These are phyloP conservation scores for Prunella vulgaris DNA, from an alignment of 257 asterid genomes.

Conservation along the genomic window DNA sequence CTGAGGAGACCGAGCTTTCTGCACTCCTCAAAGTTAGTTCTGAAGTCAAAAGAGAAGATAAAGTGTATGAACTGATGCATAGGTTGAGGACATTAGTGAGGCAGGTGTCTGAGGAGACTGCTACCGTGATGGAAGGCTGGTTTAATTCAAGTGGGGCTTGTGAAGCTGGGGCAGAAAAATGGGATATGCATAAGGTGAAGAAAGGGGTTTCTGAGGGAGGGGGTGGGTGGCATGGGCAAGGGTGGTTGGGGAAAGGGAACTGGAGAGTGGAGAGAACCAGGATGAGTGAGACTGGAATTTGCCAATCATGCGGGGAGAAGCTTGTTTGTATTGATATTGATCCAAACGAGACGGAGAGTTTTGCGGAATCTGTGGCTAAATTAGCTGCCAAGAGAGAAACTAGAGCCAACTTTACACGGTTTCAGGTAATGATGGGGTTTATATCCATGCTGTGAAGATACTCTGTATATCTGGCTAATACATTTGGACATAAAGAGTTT, in stretches of 20 bases:
- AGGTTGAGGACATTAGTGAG: slow-evolving; percentile 78
- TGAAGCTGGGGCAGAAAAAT: slow-evolving; percentile 58
- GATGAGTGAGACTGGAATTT: slow-evolving; percentile 58
- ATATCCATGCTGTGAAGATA: background rate
- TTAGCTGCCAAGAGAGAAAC: slow-evolving; percentile 68
- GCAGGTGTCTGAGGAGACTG: slow-evolving; percentile 88
- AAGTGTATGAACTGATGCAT: slow-evolving; percentile 86
- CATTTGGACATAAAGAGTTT: background rate
- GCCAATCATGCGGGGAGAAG: slow-evolving; percentile 73
- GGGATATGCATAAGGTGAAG: slow-evolving; percentile 66
- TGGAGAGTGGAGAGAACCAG: slow-evolving; percentile 75
- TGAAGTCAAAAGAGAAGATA: slow-evolving; percentile 44
- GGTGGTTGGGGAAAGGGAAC: slow-evolving; percentile 87
- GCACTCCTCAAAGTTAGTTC: slow-evolving; percentile 73
- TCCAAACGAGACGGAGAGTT: slow-evolving; percentile 80
- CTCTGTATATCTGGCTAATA: background rate
- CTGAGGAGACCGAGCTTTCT: slow-evolving; percentile 84
- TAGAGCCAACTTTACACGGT: slow-evolving; percentile 49
- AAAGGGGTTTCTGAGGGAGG: slow-evolving; percentile 80
- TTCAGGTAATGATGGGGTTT: slow-evolving; percentile 53
- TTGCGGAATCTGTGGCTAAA: slow-evolving; percentile 59
- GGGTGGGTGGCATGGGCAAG: slow-evolving; percentile 99
- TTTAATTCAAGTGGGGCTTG: slow-evolving; percentile 59
- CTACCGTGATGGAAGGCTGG: slow-evolving; percentile 59
- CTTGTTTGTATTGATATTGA: slow-evolving; percentile 90